A percentile compares a stretch with the other conserved stretches of the same genome.
Evolutionary conservation across 2,329 filamentous ascomycete genomes (phyloP).

Genomic region (Plenodomus biglobosus): DNA sequence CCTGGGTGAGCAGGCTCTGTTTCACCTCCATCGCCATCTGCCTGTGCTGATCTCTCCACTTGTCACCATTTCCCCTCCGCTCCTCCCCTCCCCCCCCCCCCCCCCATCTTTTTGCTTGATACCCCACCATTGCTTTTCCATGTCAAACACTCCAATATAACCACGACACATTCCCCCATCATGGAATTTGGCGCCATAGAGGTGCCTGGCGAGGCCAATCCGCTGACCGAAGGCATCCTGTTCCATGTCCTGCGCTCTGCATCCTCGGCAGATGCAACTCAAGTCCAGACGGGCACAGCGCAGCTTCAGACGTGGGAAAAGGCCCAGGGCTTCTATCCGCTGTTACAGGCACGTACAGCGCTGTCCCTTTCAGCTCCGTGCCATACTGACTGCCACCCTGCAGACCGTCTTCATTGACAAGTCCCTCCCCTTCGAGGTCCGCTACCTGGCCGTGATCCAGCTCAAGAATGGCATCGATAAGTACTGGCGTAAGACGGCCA

Average conservation of each 20-base stretch:
- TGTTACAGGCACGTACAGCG: constrained; percentile 45
- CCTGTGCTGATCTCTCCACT: not conserved
- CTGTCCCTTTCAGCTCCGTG: too few species aligned
- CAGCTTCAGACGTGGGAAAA: constrained; percentile 57
- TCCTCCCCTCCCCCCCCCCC: too few species aligned
- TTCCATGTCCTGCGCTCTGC: constrained; percentile 54
- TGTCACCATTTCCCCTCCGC: not conserved
- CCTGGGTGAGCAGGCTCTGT: constrained; percentile 36
- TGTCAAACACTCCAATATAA: not conserved
- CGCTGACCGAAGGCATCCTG: constrained; percentile 52
- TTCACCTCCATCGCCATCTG: not conserved
- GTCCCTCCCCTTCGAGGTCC: constrained; percentile 72
- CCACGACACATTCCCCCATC: not conserved
- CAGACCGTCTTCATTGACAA: constrained; percentile 81
- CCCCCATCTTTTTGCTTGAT: too few species aligned
- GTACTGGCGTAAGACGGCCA: constrained; percentile 82
- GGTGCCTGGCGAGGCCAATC: constrained; percentile 75
- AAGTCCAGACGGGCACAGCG: constrained; percentile 56
- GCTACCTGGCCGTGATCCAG: constrained; percentile 89
- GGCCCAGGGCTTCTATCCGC: constrained; percentile 50
- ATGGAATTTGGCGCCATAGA: constrained; percentile 60
- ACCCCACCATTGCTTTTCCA: constrained; percentile 16
- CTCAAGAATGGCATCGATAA: constrained; percentile 96
- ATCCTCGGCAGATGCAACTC: constrained; percentile 50
- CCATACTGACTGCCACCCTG: constrained; percentile 12